Conservation (phyloP, 2,329 filamentous ascomycete genomes). For the Verticillium dahliae region DNA sequence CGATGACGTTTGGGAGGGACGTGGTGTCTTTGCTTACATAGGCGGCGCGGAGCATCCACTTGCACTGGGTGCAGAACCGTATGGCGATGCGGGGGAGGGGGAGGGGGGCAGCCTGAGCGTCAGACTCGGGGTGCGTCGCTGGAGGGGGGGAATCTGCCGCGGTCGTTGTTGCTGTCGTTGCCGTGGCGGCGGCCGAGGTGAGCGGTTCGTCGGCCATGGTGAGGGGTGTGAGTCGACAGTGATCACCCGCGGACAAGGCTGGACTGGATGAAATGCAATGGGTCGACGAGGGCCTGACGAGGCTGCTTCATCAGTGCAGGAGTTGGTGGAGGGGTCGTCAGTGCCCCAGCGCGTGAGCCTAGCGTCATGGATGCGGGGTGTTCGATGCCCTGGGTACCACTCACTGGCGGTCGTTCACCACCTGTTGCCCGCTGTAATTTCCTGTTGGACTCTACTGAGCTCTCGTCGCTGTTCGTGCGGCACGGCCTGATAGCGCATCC, state of each 20-base stretch:
- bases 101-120: conserved; percentile 6
- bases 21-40: conserved; percentile 52
- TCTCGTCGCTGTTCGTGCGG: no score
- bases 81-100: conserved; percentile 73
- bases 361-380: no score
- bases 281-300: not conserved
- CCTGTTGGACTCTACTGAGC: no score
- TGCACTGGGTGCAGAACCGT: conserved; percentile 87
- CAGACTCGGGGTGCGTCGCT: not conserved
- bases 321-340: not conserved
- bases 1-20: not conserved
- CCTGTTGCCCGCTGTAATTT: no score
- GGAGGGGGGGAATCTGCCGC: not conserved
- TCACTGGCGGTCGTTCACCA: no score
- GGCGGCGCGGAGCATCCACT: conserved; percentile 82
- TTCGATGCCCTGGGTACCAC: no score
- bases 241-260: not conserved
- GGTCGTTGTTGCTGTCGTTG: not conserved
- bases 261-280: not conserved
- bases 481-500: no score
- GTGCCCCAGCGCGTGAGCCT: no score
- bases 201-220: not conserved
- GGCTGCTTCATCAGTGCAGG: not conserved
- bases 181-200: not conserved
- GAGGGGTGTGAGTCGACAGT: not conserved